These are phyloP conservation scores for Telfairia occidentalis DNA, from an alignment of 331 rosid species.

Conservation along the genomic window DNA sequence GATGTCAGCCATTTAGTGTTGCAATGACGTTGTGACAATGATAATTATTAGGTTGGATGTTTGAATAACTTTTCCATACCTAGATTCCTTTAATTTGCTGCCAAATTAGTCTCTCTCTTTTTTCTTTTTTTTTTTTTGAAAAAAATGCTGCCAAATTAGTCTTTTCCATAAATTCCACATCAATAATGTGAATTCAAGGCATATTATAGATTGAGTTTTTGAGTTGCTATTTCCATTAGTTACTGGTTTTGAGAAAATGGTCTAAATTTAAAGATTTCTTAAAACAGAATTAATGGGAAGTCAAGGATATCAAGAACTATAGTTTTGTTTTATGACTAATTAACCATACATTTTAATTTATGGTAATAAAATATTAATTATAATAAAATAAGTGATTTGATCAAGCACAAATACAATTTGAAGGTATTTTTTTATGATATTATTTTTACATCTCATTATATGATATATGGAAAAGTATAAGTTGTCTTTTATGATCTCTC, in stretches of 20 bases:
- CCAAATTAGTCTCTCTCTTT: too few species aligned
- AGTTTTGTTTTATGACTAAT: neutral
- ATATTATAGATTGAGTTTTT: neutral
- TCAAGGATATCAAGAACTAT: neutral
- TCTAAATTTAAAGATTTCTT: neutral
- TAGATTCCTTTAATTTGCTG: neutral
- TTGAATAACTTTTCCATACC: neutral
- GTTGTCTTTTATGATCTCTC: neutral
- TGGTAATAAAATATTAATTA: too few species aligned
- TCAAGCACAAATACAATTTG: neutral
- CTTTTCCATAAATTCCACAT: neutral
- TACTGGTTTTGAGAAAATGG: neutral
- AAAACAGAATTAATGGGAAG: neutral
- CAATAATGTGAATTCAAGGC: neutral
- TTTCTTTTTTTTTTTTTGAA: too few species aligned
- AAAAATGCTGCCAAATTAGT: neutral
- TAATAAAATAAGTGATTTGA: too few species aligned
- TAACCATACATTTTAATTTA: neutral
- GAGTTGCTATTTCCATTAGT: neutral
- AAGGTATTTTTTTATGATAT: too few species aligned
- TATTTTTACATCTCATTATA: neutral
- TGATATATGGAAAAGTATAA: neutral
- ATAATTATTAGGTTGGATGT: too few species aligned
- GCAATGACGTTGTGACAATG: too few species aligned
- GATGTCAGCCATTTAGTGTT: too few species aligned